Evolutionary conservation across 2,329 filamentous ascomycete species (phyloP).

Genomic region (Aspergillus sp.): DNA sequence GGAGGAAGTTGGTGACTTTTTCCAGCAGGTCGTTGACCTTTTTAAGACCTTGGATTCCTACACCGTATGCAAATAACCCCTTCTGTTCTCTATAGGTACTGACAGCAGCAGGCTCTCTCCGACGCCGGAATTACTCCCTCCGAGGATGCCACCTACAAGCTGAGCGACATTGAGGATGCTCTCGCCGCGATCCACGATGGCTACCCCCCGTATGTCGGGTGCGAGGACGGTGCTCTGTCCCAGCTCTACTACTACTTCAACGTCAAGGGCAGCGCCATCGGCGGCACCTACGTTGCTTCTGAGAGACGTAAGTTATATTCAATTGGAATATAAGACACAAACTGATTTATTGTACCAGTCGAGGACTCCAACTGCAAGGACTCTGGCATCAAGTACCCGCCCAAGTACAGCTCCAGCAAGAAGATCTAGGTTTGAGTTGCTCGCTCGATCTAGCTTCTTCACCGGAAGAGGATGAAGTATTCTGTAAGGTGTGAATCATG

Average conservation of each 20-base stretch:
- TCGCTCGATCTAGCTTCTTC: background rate
- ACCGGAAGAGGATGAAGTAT: background rate
- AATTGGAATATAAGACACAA: background rate
- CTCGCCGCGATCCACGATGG: constrained; percentile 51
- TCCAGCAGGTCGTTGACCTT: constrained; percentile 56
- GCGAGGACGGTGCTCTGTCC: constrained; percentile 51
- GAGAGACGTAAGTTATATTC: constrained; percentile 45
- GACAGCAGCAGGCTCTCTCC: constrained; percentile 50
- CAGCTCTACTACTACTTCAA: constrained; percentile 59
- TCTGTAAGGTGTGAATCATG: background rate
- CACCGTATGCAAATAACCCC: constrained; percentile 34
- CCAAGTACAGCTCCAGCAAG: constrained; percentile 48
- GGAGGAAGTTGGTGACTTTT: constrained; percentile 61
- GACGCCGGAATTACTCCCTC: constrained; percentile 58
- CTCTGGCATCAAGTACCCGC: constrained; percentile 65
- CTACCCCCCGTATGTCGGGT: constrained; percentile 55
- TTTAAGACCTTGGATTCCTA: constrained; percentile 61
- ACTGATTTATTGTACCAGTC: constrained; percentile 21
- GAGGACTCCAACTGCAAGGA: constrained; percentile 61
- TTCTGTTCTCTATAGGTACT: background rate
- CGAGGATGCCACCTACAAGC: constrained; percentile 53
- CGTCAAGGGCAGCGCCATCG: constrained; percentile 59
- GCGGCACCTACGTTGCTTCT: constrained; percentile 61
- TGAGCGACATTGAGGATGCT: constrained; percentile 54
- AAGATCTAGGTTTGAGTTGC: background rate